Evolutionary conservation across 2,329 filamentous ascomycete species (phyloP).

Genomic region (Aspergillus novoparasiticus): DNA sequence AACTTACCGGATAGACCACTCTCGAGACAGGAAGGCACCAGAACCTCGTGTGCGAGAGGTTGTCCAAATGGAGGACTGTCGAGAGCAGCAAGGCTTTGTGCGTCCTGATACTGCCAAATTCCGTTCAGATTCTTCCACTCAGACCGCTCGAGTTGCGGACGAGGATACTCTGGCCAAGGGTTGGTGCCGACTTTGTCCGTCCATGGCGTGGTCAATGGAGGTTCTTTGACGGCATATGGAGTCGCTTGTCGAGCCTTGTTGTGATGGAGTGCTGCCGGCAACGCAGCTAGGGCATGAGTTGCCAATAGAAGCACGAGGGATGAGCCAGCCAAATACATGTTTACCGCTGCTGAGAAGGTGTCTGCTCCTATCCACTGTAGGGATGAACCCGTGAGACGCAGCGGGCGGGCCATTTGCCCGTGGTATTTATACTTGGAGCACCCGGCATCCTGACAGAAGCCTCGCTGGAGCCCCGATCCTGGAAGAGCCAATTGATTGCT

Average conservation of each 20-base stretch:
- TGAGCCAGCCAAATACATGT: not conserved
- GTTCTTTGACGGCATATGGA: constrained; percentile 42
- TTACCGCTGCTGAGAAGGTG: not conserved
- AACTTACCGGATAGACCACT: constrained; percentile 53
- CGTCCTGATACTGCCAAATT: constrained; percentile 50
- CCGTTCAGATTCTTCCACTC: constrained; percentile 55
- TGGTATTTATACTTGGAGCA: not conserved
- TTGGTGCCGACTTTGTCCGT: constrained; percentile 50
- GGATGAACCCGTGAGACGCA: not conserved
- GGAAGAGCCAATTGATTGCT: not conserved
- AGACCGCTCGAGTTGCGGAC: constrained; percentile 49
- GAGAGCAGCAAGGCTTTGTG: constrained; percentile 41
- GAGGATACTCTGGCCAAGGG: constrained; percentile 54
- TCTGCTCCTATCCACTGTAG: not conserved
- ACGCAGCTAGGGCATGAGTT: not conserved
- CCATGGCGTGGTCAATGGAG: constrained; percentile 50
- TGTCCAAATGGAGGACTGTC: constrained; percentile 49
- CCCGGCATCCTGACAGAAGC: not conserved
- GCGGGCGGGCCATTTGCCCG: not conserved
- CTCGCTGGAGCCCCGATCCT: not conserved
- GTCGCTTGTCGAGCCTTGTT: constrained; percentile 4
- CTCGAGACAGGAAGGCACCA: constrained; percentile 58
- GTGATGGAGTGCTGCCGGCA: not conserved
- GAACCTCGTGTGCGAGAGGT: constrained; percentile 46
- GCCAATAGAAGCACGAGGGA: constrained; percentile 12